Evolutionary conservation across 164 flowering plant species (phyloP).

Genomic region (Vitis cinerea): DNA sequence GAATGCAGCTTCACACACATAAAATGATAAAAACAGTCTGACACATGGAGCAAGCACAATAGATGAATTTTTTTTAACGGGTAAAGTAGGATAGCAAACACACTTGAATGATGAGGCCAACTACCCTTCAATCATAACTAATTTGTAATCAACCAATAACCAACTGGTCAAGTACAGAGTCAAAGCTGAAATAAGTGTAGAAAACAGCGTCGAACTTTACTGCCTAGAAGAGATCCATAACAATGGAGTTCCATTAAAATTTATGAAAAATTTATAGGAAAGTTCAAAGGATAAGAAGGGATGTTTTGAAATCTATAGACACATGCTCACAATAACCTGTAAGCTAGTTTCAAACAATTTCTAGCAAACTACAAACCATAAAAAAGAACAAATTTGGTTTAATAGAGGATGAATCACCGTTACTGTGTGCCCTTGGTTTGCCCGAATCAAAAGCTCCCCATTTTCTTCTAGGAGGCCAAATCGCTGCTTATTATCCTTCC

Average conservation of each 20-base stretch:
- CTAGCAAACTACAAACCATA: neutral
- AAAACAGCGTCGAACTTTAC: neutral
- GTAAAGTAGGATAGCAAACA: neutral
- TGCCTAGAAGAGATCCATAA: neutral
- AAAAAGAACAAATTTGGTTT: neutral
- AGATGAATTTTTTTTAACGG: neutral
- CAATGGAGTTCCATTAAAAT: neutral
- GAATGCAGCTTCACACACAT: too few relatives aligned
- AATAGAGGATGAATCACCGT: conserved; percentile 37
- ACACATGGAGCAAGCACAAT: too few relatives aligned
- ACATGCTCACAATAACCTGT: neutral
- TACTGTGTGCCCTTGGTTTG: conserved; percentile 92
- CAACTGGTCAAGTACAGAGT: neutral
- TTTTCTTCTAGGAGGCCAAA: conserved; percentile 80
- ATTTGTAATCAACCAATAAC: too few relatives aligned
- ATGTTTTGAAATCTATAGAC: too few relatives aligned
- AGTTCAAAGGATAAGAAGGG: too few relatives aligned
- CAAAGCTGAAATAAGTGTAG: neutral
- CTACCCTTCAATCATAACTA: neutral
- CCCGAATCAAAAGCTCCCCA: conserved; percentile 86
- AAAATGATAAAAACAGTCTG: too few relatives aligned
- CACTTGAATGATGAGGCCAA: neutral
- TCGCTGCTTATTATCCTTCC: conserved; percentile 83
- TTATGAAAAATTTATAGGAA: too few relatives aligned
- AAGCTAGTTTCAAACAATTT: neutral